Percentiles rank a stretch among this genome's conserved stretches.
Evolutionary conservation across 1,139 yeast species (phyloP).

Genomic region (Blastobotrys buckinghamii): DNA sequence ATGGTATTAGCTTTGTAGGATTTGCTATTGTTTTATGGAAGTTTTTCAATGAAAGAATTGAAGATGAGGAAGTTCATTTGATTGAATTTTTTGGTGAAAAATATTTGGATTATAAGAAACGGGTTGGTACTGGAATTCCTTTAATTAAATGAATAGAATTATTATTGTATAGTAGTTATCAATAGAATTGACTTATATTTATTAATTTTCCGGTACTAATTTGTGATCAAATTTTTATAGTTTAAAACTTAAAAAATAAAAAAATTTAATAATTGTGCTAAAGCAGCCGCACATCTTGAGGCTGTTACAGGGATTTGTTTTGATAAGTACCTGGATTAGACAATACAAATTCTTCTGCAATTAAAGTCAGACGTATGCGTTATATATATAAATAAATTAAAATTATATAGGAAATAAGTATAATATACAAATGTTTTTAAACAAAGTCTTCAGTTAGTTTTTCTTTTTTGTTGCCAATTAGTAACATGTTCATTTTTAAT

Average conservation of each 20-base stretch:
- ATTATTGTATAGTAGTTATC: too few species aligned
- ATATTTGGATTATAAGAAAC: conserved; percentile 49
- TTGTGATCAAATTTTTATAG: too few species aligned
- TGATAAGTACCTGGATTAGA: too few species aligned
- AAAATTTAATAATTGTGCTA: not conserved
- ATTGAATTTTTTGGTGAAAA: conserved; percentile 62
- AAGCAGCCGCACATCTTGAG: too few species aligned
- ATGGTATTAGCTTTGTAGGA: conserved; percentile 48
- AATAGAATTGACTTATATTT: not conserved
- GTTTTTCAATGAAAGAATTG: conserved; percentile 65
- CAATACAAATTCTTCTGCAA: too few species aligned
- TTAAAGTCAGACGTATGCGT: not conserved
- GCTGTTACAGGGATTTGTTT: too few species aligned
- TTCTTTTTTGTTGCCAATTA: too few species aligned
- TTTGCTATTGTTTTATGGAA: conserved; percentile 50
- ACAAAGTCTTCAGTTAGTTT: too few species aligned
- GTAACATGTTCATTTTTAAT: too few species aligned
- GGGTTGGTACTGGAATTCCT: conserved; percentile 59
- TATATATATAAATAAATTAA: not conserved
- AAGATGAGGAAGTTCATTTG: conserved; percentile 59
- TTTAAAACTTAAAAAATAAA: not conserved
- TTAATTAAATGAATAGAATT: conserved; percentile 7
- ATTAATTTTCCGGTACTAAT: too few species aligned
- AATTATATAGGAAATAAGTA: not conserved
- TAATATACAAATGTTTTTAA: not conserved